Conservation (phyloP, 2,329 filamentous ascomycete genomes). For the Rasamsonia emersonii region DNA sequence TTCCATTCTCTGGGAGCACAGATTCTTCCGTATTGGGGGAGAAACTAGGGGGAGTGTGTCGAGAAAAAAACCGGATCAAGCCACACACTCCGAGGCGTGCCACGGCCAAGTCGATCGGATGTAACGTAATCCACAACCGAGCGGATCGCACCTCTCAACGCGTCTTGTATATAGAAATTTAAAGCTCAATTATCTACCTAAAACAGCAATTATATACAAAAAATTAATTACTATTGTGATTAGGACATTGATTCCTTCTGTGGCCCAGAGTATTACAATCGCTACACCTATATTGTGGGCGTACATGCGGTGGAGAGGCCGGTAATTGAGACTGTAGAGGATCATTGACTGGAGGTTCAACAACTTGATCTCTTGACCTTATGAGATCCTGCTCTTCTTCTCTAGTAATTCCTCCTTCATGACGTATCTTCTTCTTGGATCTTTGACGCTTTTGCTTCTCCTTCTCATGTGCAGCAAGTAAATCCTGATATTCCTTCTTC, state of each 20-base stretch:
- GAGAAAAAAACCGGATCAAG: too few relatives aligned
- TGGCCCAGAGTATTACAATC: slow-evolving; percentile 2
- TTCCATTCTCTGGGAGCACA: too few relatives aligned
- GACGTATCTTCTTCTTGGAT: neutral
- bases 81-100: too few relatives aligned
- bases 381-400: slow-evolving; percentile 2
- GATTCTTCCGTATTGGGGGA: too few relatives aligned
- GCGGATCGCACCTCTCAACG: too few relatives aligned
- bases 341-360: slow-evolving; percentile 1
- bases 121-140: too few relatives aligned
- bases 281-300: slow-evolving; percentile 1
- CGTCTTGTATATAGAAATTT: too few relatives aligned
- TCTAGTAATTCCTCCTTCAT: slow-evolving; percentile 2
- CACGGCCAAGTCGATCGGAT: too few relatives aligned
- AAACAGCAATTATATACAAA: slow-evolving; percentile 5
- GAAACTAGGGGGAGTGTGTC: too few relatives aligned
- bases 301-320: neutral
- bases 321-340: neutral
- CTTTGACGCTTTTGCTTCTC: neutral
- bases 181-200: slow-evolving; percentile 2
- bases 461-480: too few relatives aligned
- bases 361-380: slow-evolving; percentile 1
- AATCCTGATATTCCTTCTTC: too few relatives aligned
- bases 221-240: slow-evolving; percentile 4
- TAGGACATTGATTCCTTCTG: slow-evolving; percentile 3